These are phyloP conservation scores for Sequoia sempervirens DNA, from an alignment of 75 land plant genomes.

Conservation along the genomic window DNA sequence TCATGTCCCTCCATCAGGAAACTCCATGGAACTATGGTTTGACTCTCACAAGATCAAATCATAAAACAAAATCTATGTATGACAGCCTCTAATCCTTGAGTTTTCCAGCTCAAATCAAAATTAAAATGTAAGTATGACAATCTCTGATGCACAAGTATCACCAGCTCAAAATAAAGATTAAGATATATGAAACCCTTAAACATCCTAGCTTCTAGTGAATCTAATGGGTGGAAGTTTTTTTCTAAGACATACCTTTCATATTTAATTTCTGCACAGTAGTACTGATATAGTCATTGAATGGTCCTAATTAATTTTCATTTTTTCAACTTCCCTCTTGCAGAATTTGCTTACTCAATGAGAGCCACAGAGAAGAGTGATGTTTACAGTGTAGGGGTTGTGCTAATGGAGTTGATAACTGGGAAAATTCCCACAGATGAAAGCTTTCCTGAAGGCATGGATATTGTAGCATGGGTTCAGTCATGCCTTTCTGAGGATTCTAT, in stretches of 20 bases:
- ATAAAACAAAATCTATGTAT: not conserved
- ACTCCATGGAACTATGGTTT: no score
- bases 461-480: constrained; percentile 79
- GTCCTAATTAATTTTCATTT: not conserved
- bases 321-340: constrained; percentile 32
- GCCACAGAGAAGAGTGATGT: constrained; percentile 88
- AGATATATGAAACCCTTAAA: not conserved
- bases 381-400: constrained; percentile 86
- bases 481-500: constrained; percentile 19
- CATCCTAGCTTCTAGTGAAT: not conserved
- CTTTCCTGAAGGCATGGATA: constrained; percentile 70
- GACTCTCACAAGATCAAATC: not conserved
- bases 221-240: not conserved
- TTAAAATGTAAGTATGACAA: not conserved
- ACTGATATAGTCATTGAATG: not conserved
- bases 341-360: constrained; percentile 79
- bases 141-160: not conserved
- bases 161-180: not conserved
- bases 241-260: not conserved
- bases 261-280: not conserved
- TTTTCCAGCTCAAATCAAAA: not conserved
- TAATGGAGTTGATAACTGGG: constrained; percentile 90
- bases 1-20: no score
- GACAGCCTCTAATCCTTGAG: not conserved
- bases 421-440: constrained; percentile 61